Base-by-base conservation (phyloP, 129 eudicot genomes). In the Flaveria sonorensis region DNA sequence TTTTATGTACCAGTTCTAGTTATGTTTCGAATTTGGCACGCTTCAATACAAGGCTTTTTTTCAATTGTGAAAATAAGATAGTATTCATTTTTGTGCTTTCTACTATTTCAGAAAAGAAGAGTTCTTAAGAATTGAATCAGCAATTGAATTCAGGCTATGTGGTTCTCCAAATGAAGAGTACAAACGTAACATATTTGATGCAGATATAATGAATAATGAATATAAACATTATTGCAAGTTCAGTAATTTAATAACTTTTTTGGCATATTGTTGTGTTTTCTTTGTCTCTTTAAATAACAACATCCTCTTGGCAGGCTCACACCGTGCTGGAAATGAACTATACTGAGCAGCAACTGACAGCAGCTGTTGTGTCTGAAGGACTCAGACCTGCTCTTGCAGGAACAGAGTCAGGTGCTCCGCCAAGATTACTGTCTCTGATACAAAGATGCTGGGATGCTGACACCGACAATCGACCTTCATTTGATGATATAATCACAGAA, bases 241-340 rank as follows among this genome's bases (percentile, higher is more conserved):
- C 53, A 52, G 12, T 62, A 26, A 14, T 23, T 15, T 61, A 70
- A 28, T 36, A 18, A 50, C 66, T 14, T 70, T 43, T 61, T 28
- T 62, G 2, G 24, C 47, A 53, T 50, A 72, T 15, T 50, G 14
- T 23, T 21, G 32, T 68, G 19, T 5, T 43, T 61, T 71, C 59
- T 23, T 42, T 65, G 51, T 39, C 30, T 64, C 36, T 21, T 42
- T 51, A 18, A 52, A 57, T 68, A 56, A 77, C 68, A 36, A 45
- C 45, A 69, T 84, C 2, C 53, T 15, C 60, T 71, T 78, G 78
- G 50, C 88, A 95, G 97, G 99, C 99, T 80, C 99, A 95, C 81
- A 95, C 99, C 6, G 96, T 95, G 46, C 81, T 95, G 85, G 99
- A 95, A 86, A 95, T 95, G 97, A 91, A 83, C 85, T 95, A 95